phyloP scores from a whole-genome alignment of 2,329 filamentous ascomycete genomes.

The Colletotrichum zoysiae region DNA sequence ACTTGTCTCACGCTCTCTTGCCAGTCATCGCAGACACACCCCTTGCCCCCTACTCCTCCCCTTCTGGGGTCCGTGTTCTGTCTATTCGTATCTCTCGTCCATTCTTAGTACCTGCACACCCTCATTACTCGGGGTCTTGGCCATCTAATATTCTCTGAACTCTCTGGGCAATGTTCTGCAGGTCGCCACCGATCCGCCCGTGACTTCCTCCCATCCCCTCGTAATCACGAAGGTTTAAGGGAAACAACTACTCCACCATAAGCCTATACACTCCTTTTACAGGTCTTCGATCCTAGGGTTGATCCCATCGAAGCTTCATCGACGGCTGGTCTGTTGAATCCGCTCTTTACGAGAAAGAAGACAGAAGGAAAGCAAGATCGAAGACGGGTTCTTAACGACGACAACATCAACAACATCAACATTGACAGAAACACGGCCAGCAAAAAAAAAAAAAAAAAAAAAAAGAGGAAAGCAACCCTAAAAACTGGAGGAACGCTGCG shows the following conservation, averaged over 20 bases:
- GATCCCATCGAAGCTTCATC: constrained; percentile 44
- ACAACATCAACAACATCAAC: not conserved
- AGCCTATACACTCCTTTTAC: constrained; percentile 26
- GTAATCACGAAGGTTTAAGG: constrained; percentile 29
- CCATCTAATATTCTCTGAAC: constrained; percentile 37
- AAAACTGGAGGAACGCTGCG: constrained; percentile 34
- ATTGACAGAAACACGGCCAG: not conserved
- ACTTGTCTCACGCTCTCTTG: constrained; percentile 19
- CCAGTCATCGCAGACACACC: constrained; percentile 15
- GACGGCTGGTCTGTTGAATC: constrained; percentile 48
- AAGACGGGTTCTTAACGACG: not conserved
- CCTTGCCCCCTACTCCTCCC: constrained; percentile 5
- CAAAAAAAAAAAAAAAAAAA: not conserved
- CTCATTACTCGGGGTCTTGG: constrained; percentile 38
- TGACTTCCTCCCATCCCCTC: constrained; percentile 20
- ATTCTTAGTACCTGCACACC: constrained; percentile 35
- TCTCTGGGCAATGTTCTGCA: constrained; percentile 30
- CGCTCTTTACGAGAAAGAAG: constrained; percentile 32
- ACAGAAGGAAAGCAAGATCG: constrained; percentile 1
- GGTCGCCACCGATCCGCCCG: constrained; percentile 27
- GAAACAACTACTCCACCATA: constrained; percentile 14
- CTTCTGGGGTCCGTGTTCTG: constrained; percentile 12
- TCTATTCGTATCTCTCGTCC: constrained; percentile 23
- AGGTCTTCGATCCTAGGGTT: constrained; percentile 43
- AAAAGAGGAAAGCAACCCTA: not conserved